phyloP scores from a whole-genome alignment of 2,329 filamentous ascomycete species.

The Aspergillus fijiensis region DNA sequence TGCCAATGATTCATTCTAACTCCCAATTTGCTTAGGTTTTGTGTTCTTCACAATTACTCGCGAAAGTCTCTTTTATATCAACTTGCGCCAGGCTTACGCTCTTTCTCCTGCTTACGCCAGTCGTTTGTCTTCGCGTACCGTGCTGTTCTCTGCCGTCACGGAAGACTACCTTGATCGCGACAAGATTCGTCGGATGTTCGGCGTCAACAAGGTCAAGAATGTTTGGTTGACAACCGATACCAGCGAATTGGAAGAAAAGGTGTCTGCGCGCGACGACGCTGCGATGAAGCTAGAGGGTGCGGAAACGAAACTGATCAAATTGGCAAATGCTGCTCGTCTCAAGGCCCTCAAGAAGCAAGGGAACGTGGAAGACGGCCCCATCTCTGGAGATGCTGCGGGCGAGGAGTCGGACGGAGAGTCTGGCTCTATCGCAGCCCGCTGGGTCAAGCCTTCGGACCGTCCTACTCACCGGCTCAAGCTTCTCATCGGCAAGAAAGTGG shows the following conservation, averaged over 20 bases:
- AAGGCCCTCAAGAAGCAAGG: slow-evolving; percentile 64
- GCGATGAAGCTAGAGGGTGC: slow-evolving; percentile 81
- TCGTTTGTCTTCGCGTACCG: slow-evolving; percentile 84
- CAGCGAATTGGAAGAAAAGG: slow-evolving; percentile 73
- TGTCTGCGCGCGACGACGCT: slow-evolving; percentile 76
- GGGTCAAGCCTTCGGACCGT: slow-evolving; percentile 70
- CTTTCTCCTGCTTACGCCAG: slow-evolving; percentile 80
- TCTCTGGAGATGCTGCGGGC: slow-evolving; percentile 42
- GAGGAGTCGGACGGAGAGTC: slow-evolving; percentile 64
- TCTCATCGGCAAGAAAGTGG: slow-evolving; percentile 81
- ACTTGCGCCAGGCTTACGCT: slow-evolving; percentile 87
- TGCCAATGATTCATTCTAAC: not conserved
- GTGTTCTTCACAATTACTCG: slow-evolving; percentile 84
- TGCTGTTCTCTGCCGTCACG: slow-evolving; percentile 85
- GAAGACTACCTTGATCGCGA: slow-evolving; percentile 71
- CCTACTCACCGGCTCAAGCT: slow-evolving; percentile 73
- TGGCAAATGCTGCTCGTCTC: slow-evolving; percentile 69
- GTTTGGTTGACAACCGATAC: slow-evolving; percentile 82
- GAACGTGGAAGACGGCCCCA: slow-evolving; percentile 38
- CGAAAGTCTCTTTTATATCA: slow-evolving; percentile 89
- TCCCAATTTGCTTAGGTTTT: slow-evolving; percentile 54
- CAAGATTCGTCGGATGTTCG: slow-evolving; percentile 78
- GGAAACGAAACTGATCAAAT: slow-evolving; percentile 80
- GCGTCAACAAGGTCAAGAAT: slow-evolving; percentile 70
- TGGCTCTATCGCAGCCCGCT: slow-evolving; percentile 69